Percentiles rank a stretch among this genome's conserved stretches.
phyloP scores from a whole-genome alignment of 139 green algal species.

The Bryopsis sp. region DNA sequence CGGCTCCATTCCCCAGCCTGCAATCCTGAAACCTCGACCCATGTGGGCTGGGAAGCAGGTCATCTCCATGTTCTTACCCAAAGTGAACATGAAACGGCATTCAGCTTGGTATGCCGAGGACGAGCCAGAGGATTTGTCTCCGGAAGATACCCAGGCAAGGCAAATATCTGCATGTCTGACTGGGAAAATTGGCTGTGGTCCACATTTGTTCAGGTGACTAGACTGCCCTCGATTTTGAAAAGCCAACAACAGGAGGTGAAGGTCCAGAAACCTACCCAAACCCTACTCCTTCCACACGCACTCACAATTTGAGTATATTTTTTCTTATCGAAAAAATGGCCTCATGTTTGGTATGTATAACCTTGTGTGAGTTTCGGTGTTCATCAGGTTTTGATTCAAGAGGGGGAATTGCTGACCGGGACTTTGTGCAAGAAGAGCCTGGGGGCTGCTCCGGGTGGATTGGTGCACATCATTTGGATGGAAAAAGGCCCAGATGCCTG shows the following conservation, averaged over 20 bases:
- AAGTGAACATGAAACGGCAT: constrained; percentile 72
- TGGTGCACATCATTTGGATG: constrained; percentile 93
- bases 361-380: background rate
- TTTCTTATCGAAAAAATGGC: background rate
- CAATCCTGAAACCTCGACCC: constrained; percentile 88
- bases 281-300: background rate
- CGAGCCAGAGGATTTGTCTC: constrained; percentile 71
- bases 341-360: background rate
- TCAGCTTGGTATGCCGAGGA: constrained; percentile 77
- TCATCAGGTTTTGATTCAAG: constrained; percentile 84
- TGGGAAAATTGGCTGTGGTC: too few species aligned
- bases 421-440: constrained; percentile 96
- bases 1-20: constrained; percentile 79
- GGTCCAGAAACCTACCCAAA: background rate
- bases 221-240: too few species aligned
- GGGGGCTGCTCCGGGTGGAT: constrained; percentile 62
- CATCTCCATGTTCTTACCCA: constrained; percentile 76
- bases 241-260: background rate
- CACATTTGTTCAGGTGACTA: too few species aligned
- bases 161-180: too few species aligned
- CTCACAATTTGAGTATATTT: background rate
- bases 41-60: constrained; percentile 96
- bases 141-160: constrained; percentile 78
- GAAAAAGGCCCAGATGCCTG: constrained; percentile 84
- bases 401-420: constrained; percentile 75